phyloP scores from a whole-genome alignment of 306 rosid genomes.

The Castanopsis chinensis region DNA sequence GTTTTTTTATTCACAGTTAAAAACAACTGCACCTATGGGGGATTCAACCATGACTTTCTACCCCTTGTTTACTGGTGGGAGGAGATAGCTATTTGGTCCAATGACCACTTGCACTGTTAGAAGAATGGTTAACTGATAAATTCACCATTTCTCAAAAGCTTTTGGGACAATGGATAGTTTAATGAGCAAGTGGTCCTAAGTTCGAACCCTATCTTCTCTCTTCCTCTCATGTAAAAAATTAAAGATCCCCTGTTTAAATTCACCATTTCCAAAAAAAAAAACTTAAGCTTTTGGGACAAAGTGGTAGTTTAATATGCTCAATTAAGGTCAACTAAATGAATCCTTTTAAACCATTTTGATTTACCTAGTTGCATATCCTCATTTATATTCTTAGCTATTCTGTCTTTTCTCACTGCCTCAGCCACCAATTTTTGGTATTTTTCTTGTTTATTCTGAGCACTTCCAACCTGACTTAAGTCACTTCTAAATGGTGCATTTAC shows the following conservation, averaged over 20 bases:
- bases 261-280: too few relatives aligned
- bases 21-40: neutral
- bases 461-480: neutral
- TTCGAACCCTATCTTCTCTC: too few relatives aligned
- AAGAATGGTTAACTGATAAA: neutral
- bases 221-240: too few relatives aligned
- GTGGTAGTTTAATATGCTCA: too few relatives aligned
- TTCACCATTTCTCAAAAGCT: too few relatives aligned
- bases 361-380: neutral
- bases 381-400: neutral
- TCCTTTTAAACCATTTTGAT: neutral
- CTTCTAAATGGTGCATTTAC: too few relatives aligned
- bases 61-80: neutral
- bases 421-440: neutral
- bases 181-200: too few relatives aligned
- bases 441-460: neutral
- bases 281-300: too few relatives aligned
- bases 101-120: neutral
- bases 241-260: too few relatives aligned
- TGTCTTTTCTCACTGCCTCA: neutral
- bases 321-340: neutral
- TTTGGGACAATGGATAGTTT: too few relatives aligned
- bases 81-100: neutral
- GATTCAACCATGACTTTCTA: neutral
- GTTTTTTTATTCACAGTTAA: too few relatives aligned